Base-by-base conservation (phyloP, 1,284 basidiomycete genomes). In the Heterobasidion irregulare region DNA sequence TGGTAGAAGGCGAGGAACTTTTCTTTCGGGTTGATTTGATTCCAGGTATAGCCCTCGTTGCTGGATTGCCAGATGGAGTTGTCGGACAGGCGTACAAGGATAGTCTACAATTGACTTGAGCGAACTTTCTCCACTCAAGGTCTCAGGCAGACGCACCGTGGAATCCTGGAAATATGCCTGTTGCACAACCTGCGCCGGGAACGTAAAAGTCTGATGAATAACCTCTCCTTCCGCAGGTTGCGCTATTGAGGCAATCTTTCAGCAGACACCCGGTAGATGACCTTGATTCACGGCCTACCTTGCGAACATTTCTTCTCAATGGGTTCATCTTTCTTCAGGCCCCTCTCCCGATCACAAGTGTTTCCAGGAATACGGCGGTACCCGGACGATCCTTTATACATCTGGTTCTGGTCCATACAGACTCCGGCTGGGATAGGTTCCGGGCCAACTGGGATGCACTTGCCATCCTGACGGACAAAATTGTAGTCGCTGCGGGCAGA, bases 21-120 rank as follows among this genome's bases (percentile, higher is more conserved):
- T 56, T 86, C 75, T 2, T 73, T 75, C 0, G 82, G 76, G 62
- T 70, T 72, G 12, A 86, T 75, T 61, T 84, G 84, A 53, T 78
- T 78, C 95, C 95, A 99, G 0, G 85, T 86, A 69, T 92, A 94
- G 0, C 96, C 96, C 69, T 99, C 95, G 68, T 95, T 98, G 65
- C 81, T 82, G 0, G 94, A 97, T 73, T 97, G 93, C 90, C 92
- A 98, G 54, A 98, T 78, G 0, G 81, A 79, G 57, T 84, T 75
- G 64, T 98, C 92, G 1, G 69, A 68, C 2, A 97, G 77, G 33
- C 92, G 88, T 35, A 92, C 84, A 19, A 99, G 80, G 53, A 98
- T 83, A 1, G 93, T 94, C 78, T 92, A 67, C 6, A 15, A 66
- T 73, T 12, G 12, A 19, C 35, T 16, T 50, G 51, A 12, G 53